Evolutionary conservation across 129 eudicot species (phyloP).

Genomic region (Arctium lappa): DNA sequence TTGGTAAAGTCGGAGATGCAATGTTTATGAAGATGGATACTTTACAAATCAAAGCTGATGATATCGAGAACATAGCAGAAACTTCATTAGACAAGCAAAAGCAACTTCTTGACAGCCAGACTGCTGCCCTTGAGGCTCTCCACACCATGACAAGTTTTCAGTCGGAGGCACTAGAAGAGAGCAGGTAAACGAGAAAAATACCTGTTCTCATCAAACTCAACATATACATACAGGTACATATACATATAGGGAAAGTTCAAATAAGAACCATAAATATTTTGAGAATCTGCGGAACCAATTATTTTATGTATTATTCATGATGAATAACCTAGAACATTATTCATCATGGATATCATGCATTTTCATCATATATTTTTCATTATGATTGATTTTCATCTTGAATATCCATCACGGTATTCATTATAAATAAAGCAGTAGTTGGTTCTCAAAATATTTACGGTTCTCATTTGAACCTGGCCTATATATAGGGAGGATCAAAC

Average conservation of each 20-base stretch:
- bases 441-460: neutral
- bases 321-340: no score
- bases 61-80: constrained; percentile 58
- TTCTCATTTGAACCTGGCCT: neutral
- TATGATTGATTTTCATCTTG: neutral
- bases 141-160: constrained; percentile 52
- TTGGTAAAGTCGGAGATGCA: constrained; percentile 53
- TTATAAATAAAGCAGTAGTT: no score
- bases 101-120: constrained; percentile 63
- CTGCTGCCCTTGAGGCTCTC: constrained; percentile 56
- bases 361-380: no score
- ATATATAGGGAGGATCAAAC: neutral
- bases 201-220: no score
- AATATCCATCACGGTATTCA: neutral
- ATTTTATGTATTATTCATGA: no score
- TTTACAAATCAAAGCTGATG: constrained; percentile 69
- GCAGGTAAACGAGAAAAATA: constrained; percentile 41
- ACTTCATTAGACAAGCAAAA: constrained; percentile 60
- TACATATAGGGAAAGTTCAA: no score
- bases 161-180: constrained; percentile 69
- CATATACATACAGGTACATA: no score
- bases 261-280: neutral
- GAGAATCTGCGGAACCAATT: no score
- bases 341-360: neutral
- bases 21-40: constrained; percentile 55